A percentile compares a stretch with the other conserved stretches of the same genome.
Evolutionary conservation across 2,329 filamentous ascomycete genomes (phyloP).

Genomic region (Fusarium sublunatum): DNA sequence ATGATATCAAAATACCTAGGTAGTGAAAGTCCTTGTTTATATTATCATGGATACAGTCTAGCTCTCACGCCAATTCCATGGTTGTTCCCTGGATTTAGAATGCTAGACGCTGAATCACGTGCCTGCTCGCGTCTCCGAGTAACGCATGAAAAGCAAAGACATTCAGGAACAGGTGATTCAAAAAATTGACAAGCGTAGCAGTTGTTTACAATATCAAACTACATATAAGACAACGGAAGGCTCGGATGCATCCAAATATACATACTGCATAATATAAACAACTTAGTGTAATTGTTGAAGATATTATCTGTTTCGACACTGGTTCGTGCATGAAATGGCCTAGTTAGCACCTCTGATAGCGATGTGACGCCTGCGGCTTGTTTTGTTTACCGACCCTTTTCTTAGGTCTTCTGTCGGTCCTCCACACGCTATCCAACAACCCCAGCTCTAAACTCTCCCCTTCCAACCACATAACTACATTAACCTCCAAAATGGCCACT

Average conservation of each 20-base stretch:
- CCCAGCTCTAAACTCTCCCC: constrained; percentile 38
- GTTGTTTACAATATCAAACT: constrained; percentile 16
- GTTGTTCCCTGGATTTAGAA: too few species aligned
- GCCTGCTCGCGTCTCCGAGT: background rate
- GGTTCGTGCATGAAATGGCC: constrained; percentile 32
- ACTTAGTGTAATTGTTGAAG: constrained; percentile 18
- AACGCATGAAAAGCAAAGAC: constrained; percentile 46
- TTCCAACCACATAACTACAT: constrained; percentile 29
- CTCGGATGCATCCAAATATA: constrained; percentile 28
- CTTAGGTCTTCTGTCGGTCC: constrained; percentile 11
- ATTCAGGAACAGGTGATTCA: constrained; percentile 38
- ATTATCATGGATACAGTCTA: too few species aligned
- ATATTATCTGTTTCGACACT: constrained; percentile 21
- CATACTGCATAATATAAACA: constrained; percentile 27
- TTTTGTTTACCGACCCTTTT: constrained; percentile 48
- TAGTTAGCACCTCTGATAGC: constrained; percentile 38
- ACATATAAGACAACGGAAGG: constrained; percentile 13
- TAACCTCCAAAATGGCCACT: constrained; percentile 52
- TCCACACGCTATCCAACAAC: constrained; percentile 41
- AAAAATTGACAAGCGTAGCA: constrained; percentile 18
- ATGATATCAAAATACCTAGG: too few species aligned
- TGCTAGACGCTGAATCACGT: constrained; percentile 12
- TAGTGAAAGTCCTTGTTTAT: too few species aligned
- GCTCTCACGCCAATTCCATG: too few species aligned
- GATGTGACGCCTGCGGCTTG: constrained; percentile 41